phyloP scores from a whole-genome alignment of 2,329 filamentous ascomycete genomes.

The Fusarium sp. region DNA sequence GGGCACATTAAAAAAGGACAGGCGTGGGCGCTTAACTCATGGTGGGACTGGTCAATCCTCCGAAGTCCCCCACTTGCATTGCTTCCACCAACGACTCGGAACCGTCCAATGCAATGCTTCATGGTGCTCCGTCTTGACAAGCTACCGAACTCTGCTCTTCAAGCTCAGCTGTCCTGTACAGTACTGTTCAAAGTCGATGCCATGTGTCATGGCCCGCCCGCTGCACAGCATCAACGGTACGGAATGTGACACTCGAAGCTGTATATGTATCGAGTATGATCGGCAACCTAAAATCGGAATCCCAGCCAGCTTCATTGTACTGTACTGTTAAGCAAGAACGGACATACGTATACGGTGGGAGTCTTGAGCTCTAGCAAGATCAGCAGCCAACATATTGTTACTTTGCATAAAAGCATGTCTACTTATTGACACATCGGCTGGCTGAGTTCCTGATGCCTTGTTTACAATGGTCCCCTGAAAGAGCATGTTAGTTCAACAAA shows the following conservation, averaged over 20 bases:
- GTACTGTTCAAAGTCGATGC: conserved; percentile 18
- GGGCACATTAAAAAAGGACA: conserved; percentile 65
- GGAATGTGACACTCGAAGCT: conserved; percentile 45
- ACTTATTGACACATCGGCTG: neutral
- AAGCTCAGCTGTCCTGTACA: conserved; percentile 15
- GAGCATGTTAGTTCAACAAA: conserved; percentile 22
- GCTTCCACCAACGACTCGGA: conserved; percentile 59
- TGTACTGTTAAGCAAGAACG: neutral
- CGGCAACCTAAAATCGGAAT: conserved; percentile 27
- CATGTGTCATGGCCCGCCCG: conserved; percentile 34
- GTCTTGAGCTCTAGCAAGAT: neutral
- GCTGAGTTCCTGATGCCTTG: neutral
- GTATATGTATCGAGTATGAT: conserved; percentile 34
- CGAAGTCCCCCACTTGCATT: conserved; percentile 48
- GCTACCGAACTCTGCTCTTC: conserved; percentile 13
- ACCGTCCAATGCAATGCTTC: conserved; percentile 27
- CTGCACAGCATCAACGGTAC: conserved; percentile 41
- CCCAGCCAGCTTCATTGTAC: conserved; percentile 30
- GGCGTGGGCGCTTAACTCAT: conserved; percentile 69
- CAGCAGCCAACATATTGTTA: conserved; percentile 22
- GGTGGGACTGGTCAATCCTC: conserved; percentile 50
- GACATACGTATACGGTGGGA: conserved; percentile 15
- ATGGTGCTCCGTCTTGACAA: conserved; percentile 17
- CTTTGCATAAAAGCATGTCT: conserved; percentile 11
- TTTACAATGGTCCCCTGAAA: neutral